Percentiles rank a stretch among this genome's conserved stretches.
Conservation (phyloP, 768 basidiomycete genomes). For the Amanita thiersii region DNA sequence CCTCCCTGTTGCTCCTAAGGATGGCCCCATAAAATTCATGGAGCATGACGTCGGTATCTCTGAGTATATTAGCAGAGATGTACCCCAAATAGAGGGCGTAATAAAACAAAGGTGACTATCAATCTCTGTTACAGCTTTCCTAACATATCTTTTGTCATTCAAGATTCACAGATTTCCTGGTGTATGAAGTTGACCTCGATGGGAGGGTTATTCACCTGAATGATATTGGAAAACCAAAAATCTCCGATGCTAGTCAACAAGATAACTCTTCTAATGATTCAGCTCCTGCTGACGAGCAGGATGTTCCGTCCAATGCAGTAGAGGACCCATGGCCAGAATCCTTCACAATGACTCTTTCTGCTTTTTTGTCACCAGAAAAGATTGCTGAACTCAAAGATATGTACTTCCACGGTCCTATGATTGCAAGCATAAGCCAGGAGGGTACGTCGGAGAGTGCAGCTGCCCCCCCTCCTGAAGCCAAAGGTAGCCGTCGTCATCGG, state of each 20-base stretch:
- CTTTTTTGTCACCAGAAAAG: conserved; percentile 55
- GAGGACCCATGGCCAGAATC: conserved; percentile 58
- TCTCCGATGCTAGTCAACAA: conserved; percentile 14
- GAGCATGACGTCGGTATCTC: conserved; percentile 89
- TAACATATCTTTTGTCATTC: not conserved
- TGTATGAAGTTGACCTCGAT: conserved; percentile 83
- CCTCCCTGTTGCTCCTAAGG: conserved; percentile 37
- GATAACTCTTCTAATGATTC: conserved; percentile 14
- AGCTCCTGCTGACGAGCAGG: conserved; percentile 3
- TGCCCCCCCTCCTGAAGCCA: conserved; percentile 40
- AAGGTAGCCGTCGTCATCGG: conserved; percentile 31
- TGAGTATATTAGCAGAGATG: conserved; percentile 67
- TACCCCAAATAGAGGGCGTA: conserved; percentile 77
- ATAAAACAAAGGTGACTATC: conserved; percentile 86
- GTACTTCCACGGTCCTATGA: conserved; percentile 74
- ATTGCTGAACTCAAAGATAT: conserved; percentile 62
- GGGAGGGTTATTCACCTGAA: conserved; percentile 77
- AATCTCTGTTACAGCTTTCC: conserved; percentile 1
- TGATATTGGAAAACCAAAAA: conserved; percentile 57
- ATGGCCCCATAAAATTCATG: conserved; percentile 48
- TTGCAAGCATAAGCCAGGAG: conserved; percentile 62
- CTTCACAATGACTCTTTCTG: conserved; percentile 44
- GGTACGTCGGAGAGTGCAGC: conserved; percentile 62
- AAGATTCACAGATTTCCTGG: conserved; percentile 96
- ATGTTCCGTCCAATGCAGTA: not conserved